phyloP scores from a whole-genome alignment of 306 rosid species.

The Citrullus colocynthis region DNA sequence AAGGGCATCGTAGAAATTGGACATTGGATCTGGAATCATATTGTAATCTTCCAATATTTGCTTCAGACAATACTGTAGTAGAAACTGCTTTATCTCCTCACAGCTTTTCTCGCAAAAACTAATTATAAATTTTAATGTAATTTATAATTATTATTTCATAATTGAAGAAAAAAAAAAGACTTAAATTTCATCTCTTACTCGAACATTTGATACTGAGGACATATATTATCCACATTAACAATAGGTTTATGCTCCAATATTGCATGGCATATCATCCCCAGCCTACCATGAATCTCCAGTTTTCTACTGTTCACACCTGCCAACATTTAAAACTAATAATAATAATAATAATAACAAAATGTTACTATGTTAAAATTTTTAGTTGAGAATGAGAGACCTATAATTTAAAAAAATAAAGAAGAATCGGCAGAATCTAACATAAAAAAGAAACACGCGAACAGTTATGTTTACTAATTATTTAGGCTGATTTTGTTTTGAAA shows the following conservation, averaged over 20 bases:
- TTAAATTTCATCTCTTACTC: slow-evolving; percentile 27
- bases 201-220: slow-evolving; percentile 24
- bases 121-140: too few relatives aligned
- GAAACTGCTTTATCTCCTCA: slow-evolving; percentile 32
- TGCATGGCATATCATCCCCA: slow-evolving; percentile 51
- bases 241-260: slow-evolving; percentile 17
- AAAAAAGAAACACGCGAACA: too few relatives aligned
- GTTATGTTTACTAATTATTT: too few relatives aligned
- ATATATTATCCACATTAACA: slow-evolving; percentile 10
- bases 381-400: too few relatives aligned
- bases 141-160: not conserved
- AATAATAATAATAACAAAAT: too few relatives aligned
- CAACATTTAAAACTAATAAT: not conserved
- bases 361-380: too few relatives aligned
- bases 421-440: not conserved
- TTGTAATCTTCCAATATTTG: slow-evolving; percentile 26
- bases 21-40: slow-evolving; percentile 38
- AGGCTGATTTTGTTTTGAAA: too few relatives aligned
- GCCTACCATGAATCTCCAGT: slow-evolving; percentile 63
- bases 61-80: slow-evolving; percentile 29
- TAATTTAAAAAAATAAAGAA: too few relatives aligned
- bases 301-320: slow-evolving; percentile 29
- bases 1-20: slow-evolving; percentile 46
- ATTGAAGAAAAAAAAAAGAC: too few relatives aligned
- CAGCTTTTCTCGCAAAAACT: slow-evolving; percentile 13